Conservation (phyloP, 2,329 filamentous ascomycete genomes). For the Dothideomycetes sp. region DNA sequence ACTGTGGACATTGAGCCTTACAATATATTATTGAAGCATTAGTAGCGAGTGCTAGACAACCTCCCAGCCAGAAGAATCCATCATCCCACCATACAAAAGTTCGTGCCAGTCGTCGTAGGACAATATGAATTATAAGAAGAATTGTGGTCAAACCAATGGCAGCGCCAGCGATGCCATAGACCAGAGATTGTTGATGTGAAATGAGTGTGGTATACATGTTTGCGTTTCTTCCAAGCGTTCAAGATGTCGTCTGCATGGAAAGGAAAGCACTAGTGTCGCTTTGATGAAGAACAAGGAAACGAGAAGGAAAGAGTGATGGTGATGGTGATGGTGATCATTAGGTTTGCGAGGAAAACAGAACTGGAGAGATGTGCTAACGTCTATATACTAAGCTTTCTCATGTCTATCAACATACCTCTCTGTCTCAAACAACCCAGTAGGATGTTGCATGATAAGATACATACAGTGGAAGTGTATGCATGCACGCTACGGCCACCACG, state of each 20-base stretch:
- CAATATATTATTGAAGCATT: slow-evolving; percentile 10
- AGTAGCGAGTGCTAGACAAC: slow-evolving; percentile 1
- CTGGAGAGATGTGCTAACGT: slow-evolving; percentile 7
- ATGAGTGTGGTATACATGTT: slow-evolving; percentile 11
- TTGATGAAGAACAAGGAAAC: neutral
- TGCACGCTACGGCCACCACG: slow-evolving; percentile 7
- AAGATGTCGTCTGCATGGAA: too few species aligned
- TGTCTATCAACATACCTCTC: slow-evolving; percentile 5
- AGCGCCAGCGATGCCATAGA: slow-evolving; percentile 7
- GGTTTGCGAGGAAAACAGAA: neutral
- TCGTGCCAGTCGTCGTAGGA: slow-evolving; percentile 4
- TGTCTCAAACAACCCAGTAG: neutral
- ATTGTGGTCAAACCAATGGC: slow-evolving; percentile 5
- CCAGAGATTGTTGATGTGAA: slow-evolving; percentile 3
- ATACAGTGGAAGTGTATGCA: slow-evolving; percentile 4
- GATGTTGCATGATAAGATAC: slow-evolving; percentile 4
- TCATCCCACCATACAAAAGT: slow-evolving; percentile 12
- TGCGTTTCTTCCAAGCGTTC: slow-evolving; percentile 2
- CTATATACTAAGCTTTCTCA: slow-evolving; percentile 12
- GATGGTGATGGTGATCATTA: too few species aligned
- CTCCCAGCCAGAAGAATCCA: slow-evolving; percentile 6
- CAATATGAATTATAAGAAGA: slow-evolving; percentile 4
- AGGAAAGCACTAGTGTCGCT: too few species aligned
- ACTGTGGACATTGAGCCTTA: slow-evolving; percentile 3
- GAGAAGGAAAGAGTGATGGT: neutral